A percentile compares a stretch with the other conserved stretches of the same genome.
Evolutionary conservation across 805 yeast species (phyloP).

Genomic region (Candida vaughaniae): DNA sequence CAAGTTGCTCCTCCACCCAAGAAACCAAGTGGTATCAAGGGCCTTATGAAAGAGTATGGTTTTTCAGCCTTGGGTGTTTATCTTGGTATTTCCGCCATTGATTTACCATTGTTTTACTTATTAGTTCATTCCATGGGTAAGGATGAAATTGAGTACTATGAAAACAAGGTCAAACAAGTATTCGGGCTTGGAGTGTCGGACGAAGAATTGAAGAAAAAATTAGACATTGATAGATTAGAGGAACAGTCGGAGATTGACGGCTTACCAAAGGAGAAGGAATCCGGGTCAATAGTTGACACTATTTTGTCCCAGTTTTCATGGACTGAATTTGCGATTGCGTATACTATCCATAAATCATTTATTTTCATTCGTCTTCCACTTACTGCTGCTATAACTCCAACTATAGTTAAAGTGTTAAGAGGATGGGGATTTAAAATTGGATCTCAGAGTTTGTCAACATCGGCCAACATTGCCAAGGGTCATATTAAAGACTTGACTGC

Average conservation of each 20-base stretch:
- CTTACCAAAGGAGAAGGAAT: slow-evolving; percentile 6
- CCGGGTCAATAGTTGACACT: slow-evolving; percentile 7
- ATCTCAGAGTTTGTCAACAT: slow-evolving; percentile 42
- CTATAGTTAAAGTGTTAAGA: slow-evolving; percentile 62
- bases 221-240: slow-evolving; percentile 32
- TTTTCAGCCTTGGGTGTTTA: slow-evolving; percentile 89
- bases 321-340: slow-evolving; percentile 88
- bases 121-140: slow-evolving; percentile 86
- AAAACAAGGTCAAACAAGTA: slow-evolving; percentile 55
- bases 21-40: slow-evolving; percentile 52
- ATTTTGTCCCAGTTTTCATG: slow-evolving; percentile 46
- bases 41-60: slow-evolving; percentile 81
- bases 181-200: slow-evolving; percentile 62
- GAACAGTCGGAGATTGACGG: slow-evolving; percentile 7
- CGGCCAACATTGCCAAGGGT: slow-evolving; percentile 32
- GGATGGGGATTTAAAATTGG: slow-evolving; percentile 82
- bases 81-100: slow-evolving; percentile 66
- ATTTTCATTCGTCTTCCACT: slow-evolving; percentile 82
- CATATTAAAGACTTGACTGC: slow-evolving; percentile 43
- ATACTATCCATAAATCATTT: slow-evolving; percentile 87
- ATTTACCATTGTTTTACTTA: slow-evolving; percentile 78
- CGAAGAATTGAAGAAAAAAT: slow-evolving; percentile 38
- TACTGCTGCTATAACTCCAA: slow-evolving; percentile 90
- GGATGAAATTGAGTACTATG: slow-evolving; percentile 69
- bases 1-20: slow-evolving; percentile 11